Conservation (phyloP, 1,284 basidiomycete genomes). For the Marasmius tenuissimus region DNA sequence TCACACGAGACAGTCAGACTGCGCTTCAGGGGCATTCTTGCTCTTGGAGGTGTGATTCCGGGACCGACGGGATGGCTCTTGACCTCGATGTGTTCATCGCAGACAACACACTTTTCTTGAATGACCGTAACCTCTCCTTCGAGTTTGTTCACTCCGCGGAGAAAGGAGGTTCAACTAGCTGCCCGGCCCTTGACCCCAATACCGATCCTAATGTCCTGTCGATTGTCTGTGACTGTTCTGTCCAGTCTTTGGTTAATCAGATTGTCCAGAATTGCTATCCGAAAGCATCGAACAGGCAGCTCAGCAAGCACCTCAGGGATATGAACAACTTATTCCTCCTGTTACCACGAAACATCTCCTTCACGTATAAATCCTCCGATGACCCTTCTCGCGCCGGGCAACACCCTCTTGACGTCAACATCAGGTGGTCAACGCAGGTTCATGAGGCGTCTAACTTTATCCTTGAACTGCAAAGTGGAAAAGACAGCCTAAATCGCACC, state of each 20-base stretch:
- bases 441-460: neutral
- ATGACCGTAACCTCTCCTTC: constrained; percentile 1
- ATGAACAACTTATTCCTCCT: neutral
- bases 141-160: neutral
- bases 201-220: neutral
- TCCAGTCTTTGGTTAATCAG: neutral
- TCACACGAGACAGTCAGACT: neutral
- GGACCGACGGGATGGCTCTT: neutral
- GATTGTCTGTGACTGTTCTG: neutral
- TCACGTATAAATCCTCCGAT: neutral
- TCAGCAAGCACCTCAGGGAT: neutral
- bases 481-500: too few species aligned
- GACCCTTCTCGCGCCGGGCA: neutral
- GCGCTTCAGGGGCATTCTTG: neutral
- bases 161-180: neutral
- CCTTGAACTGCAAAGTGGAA: too few species aligned
- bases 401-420: neutral
- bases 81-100: neutral
- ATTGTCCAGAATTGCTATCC: neutral
- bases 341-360: neutral
- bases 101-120: neutral
- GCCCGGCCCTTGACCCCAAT: neutral
- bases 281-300: neutral
- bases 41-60: neutral
- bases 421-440: neutral